Conservation (phyloP, 2,329 filamentous ascomycete species). For the Mariannaea elegans region DNA sequence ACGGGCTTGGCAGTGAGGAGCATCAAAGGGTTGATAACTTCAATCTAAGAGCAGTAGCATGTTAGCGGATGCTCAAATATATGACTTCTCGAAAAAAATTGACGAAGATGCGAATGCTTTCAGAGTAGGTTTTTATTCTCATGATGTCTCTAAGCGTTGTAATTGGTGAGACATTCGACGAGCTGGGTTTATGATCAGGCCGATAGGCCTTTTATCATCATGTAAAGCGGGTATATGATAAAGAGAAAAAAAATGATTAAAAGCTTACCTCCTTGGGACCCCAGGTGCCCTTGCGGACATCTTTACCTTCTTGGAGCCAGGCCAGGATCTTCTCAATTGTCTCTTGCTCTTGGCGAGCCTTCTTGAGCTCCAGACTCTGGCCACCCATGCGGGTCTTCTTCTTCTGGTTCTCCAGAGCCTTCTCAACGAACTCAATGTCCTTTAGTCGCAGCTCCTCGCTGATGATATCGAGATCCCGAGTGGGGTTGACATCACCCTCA, state of each 20-base stretch:
- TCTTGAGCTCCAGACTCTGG: slow-evolving; percentile 97
- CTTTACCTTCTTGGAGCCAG: slow-evolving; percentile 87
- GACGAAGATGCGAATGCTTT: slow-evolving; percentile 47
- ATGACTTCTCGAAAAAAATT: slow-evolving; percentile 5
- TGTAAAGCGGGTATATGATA: slow-evolving; percentile 51
- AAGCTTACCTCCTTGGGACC: slow-evolving; percentile 87
- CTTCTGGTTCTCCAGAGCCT: slow-evolving; percentile 88
- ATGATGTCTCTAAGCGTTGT: slow-evolving; percentile 79
- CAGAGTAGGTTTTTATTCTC: slow-evolving; percentile 84
- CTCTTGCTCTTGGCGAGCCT: slow-evolving; percentile 91
- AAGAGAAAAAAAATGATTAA: slow-evolving; percentile 31
- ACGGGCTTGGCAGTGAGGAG: slow-evolving; percentile 96
- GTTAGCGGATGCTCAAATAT: slow-evolving; percentile 35
- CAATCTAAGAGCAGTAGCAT: slow-evolving; percentile 69
- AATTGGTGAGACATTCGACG: slow-evolving; percentile 86
- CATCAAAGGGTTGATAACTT: slow-evolving; percentile 96
- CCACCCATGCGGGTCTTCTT: slow-evolving; percentile 96
- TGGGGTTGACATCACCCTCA: slow-evolving; percentile 96
- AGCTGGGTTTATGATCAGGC: slow-evolving; percentile 99
- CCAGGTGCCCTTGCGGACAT: slow-evolving; percentile 93
- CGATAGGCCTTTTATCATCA: slow-evolving; percentile 98
- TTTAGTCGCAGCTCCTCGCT: slow-evolving; percentile 96
- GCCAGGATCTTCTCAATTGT: slow-evolving; percentile 90
- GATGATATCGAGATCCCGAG: slow-evolving; percentile 95
- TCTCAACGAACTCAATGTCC: slow-evolving; percentile 98